Evolutionary conservation across 345 rosid species (phyloP), one percentile per base, ranked within the genome.

Genomic region (Camelina hispida): DNA sequence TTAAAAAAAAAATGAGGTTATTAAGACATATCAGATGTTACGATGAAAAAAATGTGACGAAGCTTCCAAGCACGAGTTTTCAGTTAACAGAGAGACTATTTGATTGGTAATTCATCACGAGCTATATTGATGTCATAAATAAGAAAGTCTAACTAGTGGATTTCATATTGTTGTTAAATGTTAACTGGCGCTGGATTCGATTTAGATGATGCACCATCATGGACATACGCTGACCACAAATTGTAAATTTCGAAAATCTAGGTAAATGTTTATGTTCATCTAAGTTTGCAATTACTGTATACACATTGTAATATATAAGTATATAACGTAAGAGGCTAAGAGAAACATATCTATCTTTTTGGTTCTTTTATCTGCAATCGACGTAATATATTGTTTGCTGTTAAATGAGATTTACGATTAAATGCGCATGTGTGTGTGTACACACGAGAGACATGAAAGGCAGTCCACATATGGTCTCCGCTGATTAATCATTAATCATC

Each of bases 321-420:
- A n/a, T n/a, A n/a, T 20, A 32, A 1, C 28, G 60, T n/a, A 63
- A 54, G 13, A 23, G 54, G 43, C 52, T n/a, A 63, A 54, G 13
- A 23, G 54, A 54, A 55, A 20, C 51, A n/a, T 23, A 2, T 11
- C 4, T 11, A 40, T 10, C 53, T 58, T 57, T 57, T 66, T 67
- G 54, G 61, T 67, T 67, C 17, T 59, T 59, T 67, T 38, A 8
- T 57, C 67, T 25, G 62, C 62, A 59, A 58, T 10, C 61, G 14
- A 40, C 35, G 54, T 66, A 37, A n/a, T 13, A 50, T 13, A 50
- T 1, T 47, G 6, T 28, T 8, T 23, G 34, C 56, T 57, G 52
- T 66, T 74, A 13, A 28, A 20, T 72, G 37, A 75, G 73, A 75
- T 75, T 58, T 75, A 15, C 14, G 68, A 52, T 61, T 68, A 68